These are phyloP conservation scores for Sparassis latifolia DNA, from an alignment of 1,284 basidiomycete species.

Conservation along the genomic window DNA sequence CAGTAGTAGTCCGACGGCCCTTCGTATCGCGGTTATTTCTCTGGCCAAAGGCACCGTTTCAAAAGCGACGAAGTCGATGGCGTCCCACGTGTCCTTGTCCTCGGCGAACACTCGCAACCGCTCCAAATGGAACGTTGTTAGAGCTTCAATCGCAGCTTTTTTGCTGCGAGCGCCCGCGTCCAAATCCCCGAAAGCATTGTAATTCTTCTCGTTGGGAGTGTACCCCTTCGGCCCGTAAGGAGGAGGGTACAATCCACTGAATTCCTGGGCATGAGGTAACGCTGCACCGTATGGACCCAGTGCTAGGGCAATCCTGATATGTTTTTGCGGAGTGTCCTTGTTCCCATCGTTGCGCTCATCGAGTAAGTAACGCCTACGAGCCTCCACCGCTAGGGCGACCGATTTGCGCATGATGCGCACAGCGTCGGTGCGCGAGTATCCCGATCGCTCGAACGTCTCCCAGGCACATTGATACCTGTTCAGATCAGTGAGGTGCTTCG, in stretches of 20 bases:
- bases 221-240: constrained; percentile 60
- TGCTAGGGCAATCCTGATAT: constrained; percentile 53
- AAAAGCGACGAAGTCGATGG: constrained; percentile 65
- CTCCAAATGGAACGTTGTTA: constrained; percentile 63
- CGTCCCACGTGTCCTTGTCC: constrained; percentile 45
- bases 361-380: constrained; percentile 31
- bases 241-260: constrained; percentile 67
- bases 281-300: constrained; percentile 73
- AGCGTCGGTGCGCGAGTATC: constrained; percentile 41
- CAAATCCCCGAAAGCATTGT: constrained; percentile 38
- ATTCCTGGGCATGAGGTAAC: constrained; percentile 65
- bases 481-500: background rate
- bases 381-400: constrained; percentile 45
- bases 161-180: constrained; percentile 20
- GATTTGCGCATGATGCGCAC: constrained; percentile 46
- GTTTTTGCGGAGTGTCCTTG: background rate
- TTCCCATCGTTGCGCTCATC: constrained; percentile 7
- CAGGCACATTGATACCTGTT: constrained; percentile 60
- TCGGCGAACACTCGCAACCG: constrained; percentile 51
- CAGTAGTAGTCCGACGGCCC: constrained; percentile 44
- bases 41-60: constrained; percentile 71
- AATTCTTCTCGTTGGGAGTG: constrained; percentile 25
- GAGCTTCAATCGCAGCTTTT: constrained; percentile 39
- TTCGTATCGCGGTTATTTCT: constrained; percentile 62
- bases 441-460: constrained; percentile 46